Evolutionary conservation across 1,139 yeast species (phyloP).

Genomic region (Eremothecium gossypii): DNA sequence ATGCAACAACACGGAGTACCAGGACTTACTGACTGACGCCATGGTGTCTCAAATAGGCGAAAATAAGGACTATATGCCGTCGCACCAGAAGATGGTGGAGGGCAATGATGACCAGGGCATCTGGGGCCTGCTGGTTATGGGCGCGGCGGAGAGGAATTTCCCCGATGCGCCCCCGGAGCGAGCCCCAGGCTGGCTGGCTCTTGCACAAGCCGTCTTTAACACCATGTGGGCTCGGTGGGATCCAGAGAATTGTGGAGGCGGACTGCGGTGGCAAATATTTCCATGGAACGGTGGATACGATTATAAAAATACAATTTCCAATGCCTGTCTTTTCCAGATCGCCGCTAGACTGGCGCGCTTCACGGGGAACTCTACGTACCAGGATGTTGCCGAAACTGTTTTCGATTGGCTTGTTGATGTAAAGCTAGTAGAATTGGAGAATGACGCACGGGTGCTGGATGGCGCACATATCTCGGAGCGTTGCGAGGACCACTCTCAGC

Average conservation of each 20-base stretch:
- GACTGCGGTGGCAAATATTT: slow-evolving; percentile 93
- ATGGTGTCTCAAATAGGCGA: slow-evolving; percentile 48
- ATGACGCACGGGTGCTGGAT: slow-evolving; percentile 45
- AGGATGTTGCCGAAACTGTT: slow-evolving; percentile 68
- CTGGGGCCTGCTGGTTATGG: slow-evolving; percentile 56
- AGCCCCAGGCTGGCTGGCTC: slow-evolving; percentile 54
- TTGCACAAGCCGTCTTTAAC: slow-evolving; percentile 77
- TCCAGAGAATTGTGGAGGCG: slow-evolving; percentile 62
- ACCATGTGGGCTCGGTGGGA: slow-evolving; percentile 93
- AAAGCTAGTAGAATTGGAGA: slow-evolving; percentile 42
- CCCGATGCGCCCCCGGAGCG: slow-evolving; percentile 32
- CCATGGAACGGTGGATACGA: slow-evolving; percentile 91
- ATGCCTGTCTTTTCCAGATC: slow-evolving; percentile 81
- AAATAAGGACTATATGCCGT: slow-evolving; percentile 45
- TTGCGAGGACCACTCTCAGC: slow-evolving; percentile 40
- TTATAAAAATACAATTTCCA: slow-evolving; percentile 83
- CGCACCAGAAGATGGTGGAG: slow-evolving; percentile 51
- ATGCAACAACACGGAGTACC: slow-evolving; percentile 41
- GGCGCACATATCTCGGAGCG: slow-evolving; percentile 46
- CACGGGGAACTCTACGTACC: slow-evolving; percentile 64
- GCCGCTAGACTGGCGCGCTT: slow-evolving; percentile 83
- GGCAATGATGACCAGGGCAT: slow-evolving; percentile 70
- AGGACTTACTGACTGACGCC: slow-evolving; percentile 37
- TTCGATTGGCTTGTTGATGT: slow-evolving; percentile 75
- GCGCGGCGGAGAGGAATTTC: slow-evolving; percentile 54